Percentiles rank a stretch among this genome's conserved stretches.
These are phyloP conservation scores for Pyrus pyrifolia DNA, from an alignment of 306 rosid genomes.

Conservation along the genomic window DNA sequence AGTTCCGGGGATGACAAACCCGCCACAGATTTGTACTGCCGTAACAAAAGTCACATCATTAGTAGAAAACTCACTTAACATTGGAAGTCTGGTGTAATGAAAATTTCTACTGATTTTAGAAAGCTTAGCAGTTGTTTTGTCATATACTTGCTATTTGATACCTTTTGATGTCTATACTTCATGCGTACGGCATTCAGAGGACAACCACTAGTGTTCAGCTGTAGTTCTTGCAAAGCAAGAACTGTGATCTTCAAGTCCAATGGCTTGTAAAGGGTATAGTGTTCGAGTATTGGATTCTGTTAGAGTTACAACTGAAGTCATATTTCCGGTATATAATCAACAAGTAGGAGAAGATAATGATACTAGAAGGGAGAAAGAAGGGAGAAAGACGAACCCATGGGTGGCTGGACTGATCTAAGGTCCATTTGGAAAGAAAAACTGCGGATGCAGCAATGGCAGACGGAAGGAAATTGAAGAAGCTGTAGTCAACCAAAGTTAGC, in stretches of 20 bases:
- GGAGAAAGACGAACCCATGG: conserved; percentile 75
- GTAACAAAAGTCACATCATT: conserved; percentile 3
- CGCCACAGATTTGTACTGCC: conserved; percentile 70
- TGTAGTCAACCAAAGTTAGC: conserved; percentile 57
- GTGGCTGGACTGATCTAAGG: conserved; percentile 64
- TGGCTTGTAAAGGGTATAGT: conserved; percentile 62
- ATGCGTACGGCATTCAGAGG: conserved; percentile 53
- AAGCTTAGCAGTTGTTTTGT: not conserved
- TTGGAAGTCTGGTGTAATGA: conserved; percentile 5
- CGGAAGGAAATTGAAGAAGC: conserved; percentile 72
- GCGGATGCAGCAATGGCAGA: conserved; percentile 89
- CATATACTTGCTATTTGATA: conserved; percentile 7
- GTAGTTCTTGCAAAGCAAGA: conserved; percentile 73
- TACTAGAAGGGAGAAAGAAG: conserved; percentile 1
- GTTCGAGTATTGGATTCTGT: conserved; percentile 82
- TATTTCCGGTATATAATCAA: conserved; percentile 1
- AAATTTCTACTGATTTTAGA: not conserved
- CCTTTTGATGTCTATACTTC: conserved; percentile 80
- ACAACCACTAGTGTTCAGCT: conserved; percentile 54
- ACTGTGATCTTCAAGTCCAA: conserved; percentile 63
- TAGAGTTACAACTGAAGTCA: conserved; percentile 11
- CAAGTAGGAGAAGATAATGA: conserved; percentile 7
- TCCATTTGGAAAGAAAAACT: conserved; percentile 87
- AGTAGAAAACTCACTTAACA: conserved; percentile 8
- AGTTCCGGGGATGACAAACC: conserved; percentile 60